Conservation (phyloP, 192 early-diverging fungal species). For the Mortierella alpina region DNA sequence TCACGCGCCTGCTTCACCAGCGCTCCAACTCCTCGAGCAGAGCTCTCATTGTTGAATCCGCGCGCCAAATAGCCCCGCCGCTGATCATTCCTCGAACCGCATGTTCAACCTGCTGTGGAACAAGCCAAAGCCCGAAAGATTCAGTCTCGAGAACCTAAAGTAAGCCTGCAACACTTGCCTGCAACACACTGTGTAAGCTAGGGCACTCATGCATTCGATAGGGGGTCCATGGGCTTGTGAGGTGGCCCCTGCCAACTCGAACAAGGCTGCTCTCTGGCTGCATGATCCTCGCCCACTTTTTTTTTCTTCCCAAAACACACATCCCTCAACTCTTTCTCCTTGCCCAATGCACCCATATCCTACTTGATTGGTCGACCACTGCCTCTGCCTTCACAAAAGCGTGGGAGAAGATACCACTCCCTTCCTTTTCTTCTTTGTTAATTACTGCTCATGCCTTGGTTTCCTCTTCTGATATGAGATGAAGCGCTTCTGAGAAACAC, state of each 20-base stretch:
- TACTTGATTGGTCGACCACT: too few species aligned
- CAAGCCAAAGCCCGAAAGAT: slow-evolving; percentile 52
- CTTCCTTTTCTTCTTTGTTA: too few species aligned
- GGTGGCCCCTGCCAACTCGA: neutral
- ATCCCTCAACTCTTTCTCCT: too few species aligned
- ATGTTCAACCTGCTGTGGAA: slow-evolving; percentile 56
- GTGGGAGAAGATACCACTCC: too few species aligned
- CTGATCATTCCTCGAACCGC: slow-evolving; percentile 3
- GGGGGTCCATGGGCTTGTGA: neutral
- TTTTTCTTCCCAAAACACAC: neutral
- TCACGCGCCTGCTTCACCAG: neutral
- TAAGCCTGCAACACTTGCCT: slow-evolving; percentile 4
- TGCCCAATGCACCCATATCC: too few species aligned
- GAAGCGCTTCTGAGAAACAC: too few species aligned
- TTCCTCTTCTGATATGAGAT: too few species aligned
- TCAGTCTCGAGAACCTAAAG: slow-evolving; percentile 56
- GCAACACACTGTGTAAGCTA: neutral
- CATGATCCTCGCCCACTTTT: neutral
- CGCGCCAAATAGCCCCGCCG: neutral
- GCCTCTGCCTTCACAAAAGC: too few species aligned
- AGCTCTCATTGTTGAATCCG: neutral
- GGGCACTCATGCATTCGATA: neutral
- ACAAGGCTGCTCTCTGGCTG: neutral
- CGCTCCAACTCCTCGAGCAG: neutral
- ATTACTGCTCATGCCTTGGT: too few species aligned